phyloP scores from a whole-genome alignment of 352 stramenopile genomes.

The Pythium phragmitis region DNA sequence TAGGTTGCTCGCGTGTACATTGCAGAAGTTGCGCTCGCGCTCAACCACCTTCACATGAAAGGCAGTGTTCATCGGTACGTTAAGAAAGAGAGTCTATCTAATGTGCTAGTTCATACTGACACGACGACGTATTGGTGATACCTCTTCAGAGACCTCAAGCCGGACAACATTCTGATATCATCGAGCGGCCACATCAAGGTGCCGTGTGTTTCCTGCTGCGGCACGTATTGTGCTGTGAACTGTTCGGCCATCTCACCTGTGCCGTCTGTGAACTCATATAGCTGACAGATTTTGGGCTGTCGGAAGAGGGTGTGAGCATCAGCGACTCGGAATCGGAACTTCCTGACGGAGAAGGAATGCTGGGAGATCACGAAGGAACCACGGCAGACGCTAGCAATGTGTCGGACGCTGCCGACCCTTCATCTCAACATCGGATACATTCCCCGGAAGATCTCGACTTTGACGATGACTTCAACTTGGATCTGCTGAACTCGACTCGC shows the following conservation, averaged over 20 bases:
- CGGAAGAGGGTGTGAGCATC: slow-evolving; percentile 67
- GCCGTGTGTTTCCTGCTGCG: neutral
- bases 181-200: slow-evolving; percentile 88
- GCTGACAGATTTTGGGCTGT: slow-evolving; percentile 87
- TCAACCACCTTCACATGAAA: slow-evolving; percentile 86
- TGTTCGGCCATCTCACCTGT: neutral
- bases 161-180: slow-evolving; percentile 90
- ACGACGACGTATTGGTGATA: neutral
- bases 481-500: slow-evolving; percentile 18
- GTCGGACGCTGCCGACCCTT: neutral
- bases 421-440: slow-evolving; percentile 5
- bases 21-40: slow-evolving; percentile 80
- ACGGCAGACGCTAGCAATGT: neutral
- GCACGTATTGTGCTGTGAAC: no score
- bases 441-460: slow-evolving; percentile 25
- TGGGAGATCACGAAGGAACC: slow-evolving; percentile 20
- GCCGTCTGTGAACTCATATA: slow-evolving; percentile 19
- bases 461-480: slow-evolving; percentile 28
- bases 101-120: neutral
- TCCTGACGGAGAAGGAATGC: slow-evolving; percentile 12
- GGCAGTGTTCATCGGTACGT: slow-evolving; percentile 78
- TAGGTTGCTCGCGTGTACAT: slow-evolving; percentile 87
- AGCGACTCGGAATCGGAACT: slow-evolving; percentile 43
- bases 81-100: neutral
- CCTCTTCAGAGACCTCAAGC: slow-evolving; percentile 78